These are phyloP conservation scores for Dioscorea alata DNA, from an alignment of 106 monocot genomes.

Conservation along the genomic window DNA sequence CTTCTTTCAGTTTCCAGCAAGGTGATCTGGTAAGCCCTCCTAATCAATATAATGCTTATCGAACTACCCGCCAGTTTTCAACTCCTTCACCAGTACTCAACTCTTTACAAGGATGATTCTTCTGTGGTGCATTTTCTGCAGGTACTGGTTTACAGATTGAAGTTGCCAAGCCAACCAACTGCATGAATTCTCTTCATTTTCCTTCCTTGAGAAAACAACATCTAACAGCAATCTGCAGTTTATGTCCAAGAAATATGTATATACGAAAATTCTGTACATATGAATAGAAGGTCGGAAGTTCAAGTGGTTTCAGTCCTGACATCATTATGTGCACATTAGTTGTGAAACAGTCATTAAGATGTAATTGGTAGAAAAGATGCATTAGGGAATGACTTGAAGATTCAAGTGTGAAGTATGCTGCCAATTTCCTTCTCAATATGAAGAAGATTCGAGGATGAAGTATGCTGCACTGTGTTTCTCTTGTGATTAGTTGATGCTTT, in stretches of 20 bases:
- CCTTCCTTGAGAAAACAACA: background rate
- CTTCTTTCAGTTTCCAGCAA: constrained; percentile 22
- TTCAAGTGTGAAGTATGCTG: too few species aligned
- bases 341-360: too few species aligned
- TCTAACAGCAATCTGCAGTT: background rate
- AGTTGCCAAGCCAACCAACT: constrained; percentile 7
- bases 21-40: constrained; percentile 60
- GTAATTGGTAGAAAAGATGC: too few species aligned
- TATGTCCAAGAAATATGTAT: background rate
- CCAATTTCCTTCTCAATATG: too few species aligned
- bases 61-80: background rate
- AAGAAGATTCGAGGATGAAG: too few species aligned
- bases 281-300: background rate
- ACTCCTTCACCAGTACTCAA: too few species aligned
- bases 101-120: background rate
- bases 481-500: too few species aligned
- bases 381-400: too few species aligned
- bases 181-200: background rate
- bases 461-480: too few species aligned
- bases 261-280: constrained; percentile 5
- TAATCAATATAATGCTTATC: background rate
- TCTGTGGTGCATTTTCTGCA: constrained; percentile 1
- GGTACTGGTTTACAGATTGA: constrained; percentile 34
- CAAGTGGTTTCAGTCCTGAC: too few species aligned
- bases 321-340: too few species aligned